Percentiles rank a stretch among this genome's conserved stretches.
Evolutionary conservation across 2,329 filamentous ascomycete species (phyloP).

Genomic region (Clonostachys solani): DNA sequence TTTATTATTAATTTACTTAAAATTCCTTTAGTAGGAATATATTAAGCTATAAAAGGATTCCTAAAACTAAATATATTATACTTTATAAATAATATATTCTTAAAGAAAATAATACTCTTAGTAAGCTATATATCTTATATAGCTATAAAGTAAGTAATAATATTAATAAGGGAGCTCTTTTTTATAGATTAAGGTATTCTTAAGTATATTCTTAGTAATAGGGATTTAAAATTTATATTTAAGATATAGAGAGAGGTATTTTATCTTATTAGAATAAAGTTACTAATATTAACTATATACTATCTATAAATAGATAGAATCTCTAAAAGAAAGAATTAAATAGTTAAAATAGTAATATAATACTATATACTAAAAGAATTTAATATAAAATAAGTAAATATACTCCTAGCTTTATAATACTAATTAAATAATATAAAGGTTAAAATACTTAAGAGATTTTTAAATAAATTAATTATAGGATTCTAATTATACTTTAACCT

Average conservation of each 20-base stretch:
- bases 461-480: neutral
- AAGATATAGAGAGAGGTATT: neutral
- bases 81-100: neutral
- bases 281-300: neutral
- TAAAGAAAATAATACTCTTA: neutral
- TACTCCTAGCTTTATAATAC: too few species aligned
- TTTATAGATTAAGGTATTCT: neutral
- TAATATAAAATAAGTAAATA: too few species aligned
- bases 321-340: too few species aligned
- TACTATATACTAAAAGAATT: too few species aligned
- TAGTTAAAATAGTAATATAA: too few species aligned
- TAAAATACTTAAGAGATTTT: neutral
- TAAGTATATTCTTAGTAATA: neutral
- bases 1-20: neutral
- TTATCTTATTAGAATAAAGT: neutral
- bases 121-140: neutral
- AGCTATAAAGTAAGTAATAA: neutral
- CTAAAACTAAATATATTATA: slow-evolving; percentile 1
- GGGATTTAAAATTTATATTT: neutral
- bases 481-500: neutral
- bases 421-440: too few species aligned
- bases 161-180: neutral
- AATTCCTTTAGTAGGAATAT: neutral
- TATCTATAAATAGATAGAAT: too few species aligned
- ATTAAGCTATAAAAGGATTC: neutral